Evolutionary conservation across 2,329 filamentous ascomycete species (phyloP).

Genomic region (Penicillium fuscoglaucum): DNA sequence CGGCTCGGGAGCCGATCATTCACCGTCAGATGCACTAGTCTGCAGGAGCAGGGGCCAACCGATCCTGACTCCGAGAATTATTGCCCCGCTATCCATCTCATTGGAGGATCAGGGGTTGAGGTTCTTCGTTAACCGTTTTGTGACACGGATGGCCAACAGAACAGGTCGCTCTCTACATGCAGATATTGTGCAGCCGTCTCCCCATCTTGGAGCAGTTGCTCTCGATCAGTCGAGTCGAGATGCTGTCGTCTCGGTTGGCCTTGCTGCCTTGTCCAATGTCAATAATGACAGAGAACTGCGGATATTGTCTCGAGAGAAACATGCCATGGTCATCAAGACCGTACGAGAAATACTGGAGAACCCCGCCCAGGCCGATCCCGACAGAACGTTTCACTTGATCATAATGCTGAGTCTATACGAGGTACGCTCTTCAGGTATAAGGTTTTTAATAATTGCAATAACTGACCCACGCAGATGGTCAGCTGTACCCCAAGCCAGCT

Average conservation of each 20-base stretch:
- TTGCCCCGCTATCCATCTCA: slow-evolving; percentile 6
- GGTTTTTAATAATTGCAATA: background rate
- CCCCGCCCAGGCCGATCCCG: slow-evolving; percentile 14
- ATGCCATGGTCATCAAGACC: slow-evolving; percentile 19
- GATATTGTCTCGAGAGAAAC: slow-evolving; percentile 23
- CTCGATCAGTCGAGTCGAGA: slow-evolving; percentile 19
- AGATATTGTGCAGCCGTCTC: background rate
- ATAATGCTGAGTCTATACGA: slow-evolving; percentile 26
- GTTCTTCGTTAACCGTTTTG: slow-evolving; percentile 28
- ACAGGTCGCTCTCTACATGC: background rate
- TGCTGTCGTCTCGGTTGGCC: slow-evolving; percentile 26
- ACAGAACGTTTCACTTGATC: slow-evolving; percentile 21
- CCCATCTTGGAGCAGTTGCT: slow-evolving; percentile 9
- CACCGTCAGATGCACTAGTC: background rate
- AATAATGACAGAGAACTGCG: slow-evolving; percentile 19
- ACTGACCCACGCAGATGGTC: slow-evolving; percentile 21
- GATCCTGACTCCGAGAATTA: slow-evolving; percentile 6
- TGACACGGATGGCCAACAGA: slow-evolving; percentile 9
- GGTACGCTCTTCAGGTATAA: slow-evolving; percentile 14
- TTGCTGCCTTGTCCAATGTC: slow-evolving; percentile 29
- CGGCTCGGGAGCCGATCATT: background rate
- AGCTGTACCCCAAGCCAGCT: slow-evolving; percentile 16
- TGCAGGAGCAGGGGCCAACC: background rate
- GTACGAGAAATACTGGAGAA: slow-evolving; percentile 20
- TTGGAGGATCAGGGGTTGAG: slow-evolving; percentile 25